Conservation (phyloP, 352 stramenopile species). For the Pythium aristosporum region DNA sequence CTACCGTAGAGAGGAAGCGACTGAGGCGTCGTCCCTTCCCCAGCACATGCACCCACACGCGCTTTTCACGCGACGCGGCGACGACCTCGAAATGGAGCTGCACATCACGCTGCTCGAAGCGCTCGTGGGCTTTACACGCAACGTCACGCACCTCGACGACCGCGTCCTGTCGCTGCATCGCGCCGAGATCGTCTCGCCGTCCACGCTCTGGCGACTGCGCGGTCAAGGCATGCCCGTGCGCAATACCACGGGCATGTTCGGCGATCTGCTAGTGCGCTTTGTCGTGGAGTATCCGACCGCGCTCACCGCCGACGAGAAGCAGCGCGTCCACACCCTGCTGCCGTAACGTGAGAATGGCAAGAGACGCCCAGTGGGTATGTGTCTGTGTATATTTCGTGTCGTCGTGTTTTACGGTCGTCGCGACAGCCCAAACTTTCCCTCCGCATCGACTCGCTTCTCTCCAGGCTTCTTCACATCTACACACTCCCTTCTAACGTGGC, state of each 20-base stretch:
- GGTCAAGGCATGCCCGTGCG: conserved; percentile 92
- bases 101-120: conserved; percentile 93
- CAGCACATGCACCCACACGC: conserved; percentile 37
- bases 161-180: conserved; percentile 77
- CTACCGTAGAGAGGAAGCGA: not conserved
- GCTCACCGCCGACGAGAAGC: conserved; percentile 18
- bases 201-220: conserved; percentile 78
- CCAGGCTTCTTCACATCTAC: not conserved
- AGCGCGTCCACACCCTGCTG: conserved; percentile 14
- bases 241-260: conserved; percentile 41
- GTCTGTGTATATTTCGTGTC: conserved; percentile 14
- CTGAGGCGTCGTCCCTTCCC: not conserved
- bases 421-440: not conserved
- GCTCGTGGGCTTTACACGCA: conserved; percentile 87
- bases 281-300: conserved; percentile 89
- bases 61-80: conserved; percentile 83
- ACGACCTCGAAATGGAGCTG: conserved; percentile 90
- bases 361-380: not conserved
- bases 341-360: not conserved
- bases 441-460: not conserved
- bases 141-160: conserved; percentile 89
- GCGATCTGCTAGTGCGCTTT: conserved; percentile 92
- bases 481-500: conserved; percentile 2
- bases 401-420: not conserved
- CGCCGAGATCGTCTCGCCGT: conserved; percentile 75